Percentiles rank a stretch among this genome's conserved stretches.
These are phyloP conservation scores for Rhodotorula paludigena DNA, from an alignment of 768 basidiomycete species.

Conservation along the genomic window DNA sequence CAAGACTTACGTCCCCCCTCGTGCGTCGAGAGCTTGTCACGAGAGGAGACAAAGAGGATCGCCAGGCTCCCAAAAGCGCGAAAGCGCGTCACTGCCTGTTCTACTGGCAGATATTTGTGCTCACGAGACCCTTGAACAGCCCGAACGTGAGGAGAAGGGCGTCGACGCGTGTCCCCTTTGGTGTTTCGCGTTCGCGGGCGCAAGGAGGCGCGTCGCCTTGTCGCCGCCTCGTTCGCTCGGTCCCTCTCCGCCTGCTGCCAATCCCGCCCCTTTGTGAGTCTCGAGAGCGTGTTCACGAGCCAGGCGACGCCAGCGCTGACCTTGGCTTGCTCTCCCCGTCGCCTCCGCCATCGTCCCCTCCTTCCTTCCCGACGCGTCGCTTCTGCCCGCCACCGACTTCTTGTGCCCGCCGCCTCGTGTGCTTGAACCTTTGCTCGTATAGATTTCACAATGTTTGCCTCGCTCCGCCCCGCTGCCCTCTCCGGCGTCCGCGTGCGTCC, in stretches of 20 bases:
- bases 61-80: too few relatives aligned
- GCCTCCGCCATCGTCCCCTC: not conserved
- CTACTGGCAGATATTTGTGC: too few relatives aligned
- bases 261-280: not conserved
- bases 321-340: not conserved
- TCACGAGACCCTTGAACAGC: too few relatives aligned
- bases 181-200: too few relatives aligned
- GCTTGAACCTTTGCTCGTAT: too few relatives aligned
- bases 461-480: constrained; percentile 22
- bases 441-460: constrained; percentile 12
- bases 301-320: not conserved
- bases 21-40: too few relatives aligned
- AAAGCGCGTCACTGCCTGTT: too few relatives aligned
- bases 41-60: too few relatives aligned
- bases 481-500: constrained; percentile 18
- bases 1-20: too few relatives aligned
- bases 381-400: not conserved
- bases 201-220: too few relatives aligned
- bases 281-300: not conserved
- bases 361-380: not conserved
- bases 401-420: too few relatives aligned
- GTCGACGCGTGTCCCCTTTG: not conserved
- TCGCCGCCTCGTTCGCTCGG: not conserved
- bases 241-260: not conserved
- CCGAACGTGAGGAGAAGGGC: too few relatives aligned